Evolutionary conservation across 148 eudicot species (phyloP), one percentile per base, ranked within the genome.

Genomic region (Amaranthus cruentus): DNA sequence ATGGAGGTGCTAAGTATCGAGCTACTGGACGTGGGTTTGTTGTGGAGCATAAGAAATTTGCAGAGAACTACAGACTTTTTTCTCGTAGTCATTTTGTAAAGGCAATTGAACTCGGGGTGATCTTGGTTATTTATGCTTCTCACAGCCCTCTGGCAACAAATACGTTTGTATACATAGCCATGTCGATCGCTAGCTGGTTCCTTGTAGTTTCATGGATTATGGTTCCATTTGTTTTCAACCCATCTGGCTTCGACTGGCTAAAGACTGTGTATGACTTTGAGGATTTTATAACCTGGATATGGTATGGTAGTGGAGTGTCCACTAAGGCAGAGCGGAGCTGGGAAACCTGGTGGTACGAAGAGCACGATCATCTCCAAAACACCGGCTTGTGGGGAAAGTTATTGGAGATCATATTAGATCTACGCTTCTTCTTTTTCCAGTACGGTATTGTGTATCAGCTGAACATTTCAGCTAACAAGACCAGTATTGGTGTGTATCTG

Each of bases 291-390:
- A 84, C 76, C 47, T 93, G 98, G 98, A 71, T 93, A 74, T 93
- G 94, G 92, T 86, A 71, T 70, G 86, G 77, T 7, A 82, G 89
- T 54, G 97, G 98, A 21, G 85, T 88, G 70, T 83, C 90, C 12
- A 85, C 82, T 6, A 89, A 83, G 83, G 88, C 97, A 8, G 98
- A 93, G 15, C 78, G 82, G 74, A 88, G 98, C 80, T 93, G 98
- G 98, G 98, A 93, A 84, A 89, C 92, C 5, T 93, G 98, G 98
- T 93, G 98, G 98, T 88, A 89, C 59, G 98, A 93, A 74, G 98
- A 93, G 71, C 98, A 93, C 66, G 97, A 91, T 63, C 98, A 93
- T 81, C 87, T 93, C 65, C 84, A 90, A 79, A 84, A 87, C 9
- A 91, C 95, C 46, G 95, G 98, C 59, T 82, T 93, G 15, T 93